Evolutionary conservation across 495 filamentous ascomycete species (phyloP), one percentile per base, ranked within the genome.

Genomic region (Aspergillus cristatus): DNA sequence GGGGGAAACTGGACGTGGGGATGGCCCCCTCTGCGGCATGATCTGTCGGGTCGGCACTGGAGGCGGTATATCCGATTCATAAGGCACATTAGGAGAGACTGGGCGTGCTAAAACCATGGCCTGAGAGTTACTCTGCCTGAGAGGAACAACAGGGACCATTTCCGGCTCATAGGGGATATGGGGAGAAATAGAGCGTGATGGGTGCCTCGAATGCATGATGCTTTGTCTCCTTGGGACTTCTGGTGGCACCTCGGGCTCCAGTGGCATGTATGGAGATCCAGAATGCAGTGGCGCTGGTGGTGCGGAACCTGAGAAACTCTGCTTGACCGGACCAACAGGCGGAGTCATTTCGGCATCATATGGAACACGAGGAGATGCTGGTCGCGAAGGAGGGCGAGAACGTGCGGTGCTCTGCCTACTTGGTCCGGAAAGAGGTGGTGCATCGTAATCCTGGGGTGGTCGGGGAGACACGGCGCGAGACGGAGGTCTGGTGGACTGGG

Each of bases 381-480:
- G 32, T 13, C 41, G 40, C 7, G 48, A 44, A 7, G 41, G 34
- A 12, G 47, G 32, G 18, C 40, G 38, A 6, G 30, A 15, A 15
- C 24, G 34, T 5, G 18, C 11, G 14, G 30, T 18, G 11, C 8
- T 20, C 11, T 28, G 35, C 12, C 16, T 28, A 2, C 18, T 28
- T 7, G 34, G 28, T 8, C 20, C 20, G 7, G 25, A 24, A 2
- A 28, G 10, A n/a, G 28, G 28, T 3, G 37, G 37, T 22, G 20
- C 17, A 8, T 40, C 34, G 2, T 29, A 16, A 10, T 47, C 41
- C 13, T 37, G 39, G 10, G 40, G 41, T 14, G 45, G 48, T 20
- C 37, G 52, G 12, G 53, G 53, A 3, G 58, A 62, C 14, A 34
- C 35, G 1, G 52, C 51, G 1, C 55, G 55, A 11, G 62, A 58